These are phyloP conservation scores for Penicillium canescens DNA, from an alignment of 495 filamentous ascomycete genomes.

Conservation along the genomic window DNA sequence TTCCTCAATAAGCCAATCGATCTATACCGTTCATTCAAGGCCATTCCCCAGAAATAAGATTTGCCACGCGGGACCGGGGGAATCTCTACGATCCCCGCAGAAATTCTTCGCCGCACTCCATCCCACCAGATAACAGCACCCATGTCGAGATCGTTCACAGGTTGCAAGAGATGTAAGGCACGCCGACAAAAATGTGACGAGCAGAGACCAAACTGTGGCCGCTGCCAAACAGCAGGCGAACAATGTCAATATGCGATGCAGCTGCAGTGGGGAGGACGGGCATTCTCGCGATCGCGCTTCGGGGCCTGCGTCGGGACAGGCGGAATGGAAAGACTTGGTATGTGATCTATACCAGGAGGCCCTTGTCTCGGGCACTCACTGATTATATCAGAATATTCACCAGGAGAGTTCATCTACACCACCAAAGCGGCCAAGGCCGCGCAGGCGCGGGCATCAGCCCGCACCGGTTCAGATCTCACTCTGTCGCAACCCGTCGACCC, in stretches of 20 bases:
- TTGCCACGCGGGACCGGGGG: conserved; percentile 17
- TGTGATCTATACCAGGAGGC: neutral
- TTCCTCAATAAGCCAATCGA: neutral
- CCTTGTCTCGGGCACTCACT: neutral
- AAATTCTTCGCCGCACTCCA: conserved; percentile 18
- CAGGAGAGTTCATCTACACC: conserved; percentile 49
- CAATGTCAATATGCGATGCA: conserved; percentile 41
- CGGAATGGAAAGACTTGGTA: conserved; percentile 48
- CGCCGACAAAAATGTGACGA: conserved; percentile 50
- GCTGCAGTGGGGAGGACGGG: conserved; percentile 41
- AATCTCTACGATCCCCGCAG: conserved; percentile 25
- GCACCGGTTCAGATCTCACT: conserved; percentile 23
- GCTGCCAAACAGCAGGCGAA: conserved; percentile 36
- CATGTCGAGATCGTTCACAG: conserved; percentile 51
- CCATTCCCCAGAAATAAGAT: conserved; percentile 8
- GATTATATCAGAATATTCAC: conserved; percentile 41
- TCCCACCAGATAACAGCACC: conserved; percentile 15
- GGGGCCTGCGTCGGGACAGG: conserved; percentile 44
- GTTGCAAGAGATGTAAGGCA: conserved; percentile 48
- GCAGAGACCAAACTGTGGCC: conserved; percentile 38
- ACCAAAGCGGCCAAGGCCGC: conserved; percentile 28
- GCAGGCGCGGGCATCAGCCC: conserved; percentile 2
- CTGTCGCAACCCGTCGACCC: conserved; percentile 40
- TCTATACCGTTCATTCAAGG: neutral
- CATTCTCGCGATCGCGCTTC: conserved; percentile 49